phyloP scores from a whole-genome alignment of 768 basidiomycete genomes.

The Xerocomellus amylosporus region DNA sequence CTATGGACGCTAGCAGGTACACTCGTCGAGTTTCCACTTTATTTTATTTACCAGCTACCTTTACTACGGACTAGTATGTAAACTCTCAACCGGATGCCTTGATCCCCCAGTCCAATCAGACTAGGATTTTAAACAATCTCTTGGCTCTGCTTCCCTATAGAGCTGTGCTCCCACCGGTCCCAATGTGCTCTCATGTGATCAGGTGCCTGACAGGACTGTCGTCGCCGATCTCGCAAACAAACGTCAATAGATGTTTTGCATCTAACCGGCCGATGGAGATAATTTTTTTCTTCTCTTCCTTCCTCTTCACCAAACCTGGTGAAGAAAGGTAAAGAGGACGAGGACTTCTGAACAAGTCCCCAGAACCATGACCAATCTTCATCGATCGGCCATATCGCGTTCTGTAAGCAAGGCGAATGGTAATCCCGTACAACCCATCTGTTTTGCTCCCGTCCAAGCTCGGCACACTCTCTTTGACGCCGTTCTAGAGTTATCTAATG shows the following conservation, averaged over 20 bases:
- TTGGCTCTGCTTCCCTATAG: no score
- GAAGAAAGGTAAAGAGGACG: constrained; percentile 51
- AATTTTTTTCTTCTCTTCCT: constrained; percentile 36
- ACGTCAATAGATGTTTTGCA: constrained; percentile 19
- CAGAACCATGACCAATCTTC: constrained; percentile 23
- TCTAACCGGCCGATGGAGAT: constrained; percentile 1
- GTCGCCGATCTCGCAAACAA: constrained; percentile 17
- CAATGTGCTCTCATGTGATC: no score
- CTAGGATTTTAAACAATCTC: no score
- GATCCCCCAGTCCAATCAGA: no score
- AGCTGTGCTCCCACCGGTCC: background rate
- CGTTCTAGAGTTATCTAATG: constrained; percentile 88
- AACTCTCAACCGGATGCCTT: no score
- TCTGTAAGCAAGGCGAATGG: constrained; percentile 39
- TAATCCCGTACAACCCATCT: constrained; percentile 35
- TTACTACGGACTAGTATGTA: no score
- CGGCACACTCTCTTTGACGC: constrained; percentile 44
- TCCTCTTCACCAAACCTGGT: constrained; percentile 49
- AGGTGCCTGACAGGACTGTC: no score
- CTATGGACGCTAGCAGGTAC: no score
- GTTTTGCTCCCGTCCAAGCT: constrained; percentile 28
- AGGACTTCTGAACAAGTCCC: constrained; percentile 7
- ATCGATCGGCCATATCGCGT: constrained; percentile 46
- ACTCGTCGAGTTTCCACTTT: no score
- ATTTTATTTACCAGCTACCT: no score